Base-by-base conservation (phyloP, 1,284 basidiomycete species). In the Apiotrichum gracile region DNA sequence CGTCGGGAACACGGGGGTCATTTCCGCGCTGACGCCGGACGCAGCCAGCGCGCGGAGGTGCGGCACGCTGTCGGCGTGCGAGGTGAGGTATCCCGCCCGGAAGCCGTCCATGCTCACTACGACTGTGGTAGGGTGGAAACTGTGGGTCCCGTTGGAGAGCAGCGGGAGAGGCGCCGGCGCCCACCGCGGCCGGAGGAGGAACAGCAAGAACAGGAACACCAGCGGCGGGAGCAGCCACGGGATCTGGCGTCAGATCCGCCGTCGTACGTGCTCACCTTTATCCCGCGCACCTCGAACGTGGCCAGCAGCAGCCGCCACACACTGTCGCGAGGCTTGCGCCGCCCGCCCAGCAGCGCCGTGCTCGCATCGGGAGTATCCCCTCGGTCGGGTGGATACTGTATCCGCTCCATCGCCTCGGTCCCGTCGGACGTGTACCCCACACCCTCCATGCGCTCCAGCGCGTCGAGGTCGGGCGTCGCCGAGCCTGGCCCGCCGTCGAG, bases 1-100 rank as follows among this genome's bases (percentile, higher is more conserved):
- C 0, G 88, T 88, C 2, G 92, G 92, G 63, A 93, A 94, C 17
- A 91, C 75, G 21, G 91, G 88, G 53, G 82, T 80, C 84, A 96
- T 85, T 68, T 90, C 87, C 1, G 89, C 89, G 33, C 87, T 79
- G n/a, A 93, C 67, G 0, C 89, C 89, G 21, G 45, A 40, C 16
- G 48, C 47, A 8, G 54, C 52, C 17, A 69, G 45, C 2, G 51
- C 12, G 4, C 59, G 31, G 34, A 70, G 29, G 53, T 68, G 59
- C 2, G 62, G 59, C 2, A 63, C 31, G 19, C 52, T 49, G 4
- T 48, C 33, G 10, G 48, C 27, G 14, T 47, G 38, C 12, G 29
- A 39, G 3, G 45, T 14, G 37, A 70, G 55, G 43, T 68, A 68
- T 5, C 54, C 54, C 2, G 65, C 62, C 14, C 62, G 56, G 51